Percentiles rank a stretch among this genome's conserved stretches.
phyloP scores from a whole-genome alignment of 2,329 filamentous ascomycete species.

The Calonectria pseudoturangicola region DNA sequence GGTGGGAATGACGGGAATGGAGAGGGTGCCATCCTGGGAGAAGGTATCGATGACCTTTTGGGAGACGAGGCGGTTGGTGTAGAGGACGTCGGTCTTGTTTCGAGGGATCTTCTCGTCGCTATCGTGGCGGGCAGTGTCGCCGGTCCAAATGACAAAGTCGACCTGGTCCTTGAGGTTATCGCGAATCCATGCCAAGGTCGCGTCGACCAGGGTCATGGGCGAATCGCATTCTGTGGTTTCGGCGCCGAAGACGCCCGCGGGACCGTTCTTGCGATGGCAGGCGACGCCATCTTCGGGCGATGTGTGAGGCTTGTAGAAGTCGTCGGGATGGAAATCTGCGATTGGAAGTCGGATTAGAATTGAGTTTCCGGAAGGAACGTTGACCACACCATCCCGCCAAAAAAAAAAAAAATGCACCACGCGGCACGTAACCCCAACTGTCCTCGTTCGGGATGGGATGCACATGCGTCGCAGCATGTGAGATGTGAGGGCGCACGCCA shows the following conservation, averaged over 20 bases:
- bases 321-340: slow-evolving; percentile 92
- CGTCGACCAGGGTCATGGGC: slow-evolving; percentile 86
- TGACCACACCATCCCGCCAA: slow-evolving; percentile 33
- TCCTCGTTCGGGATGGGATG: slow-evolving; percentile 25
- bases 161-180: slow-evolving; percentile 85
- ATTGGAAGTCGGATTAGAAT: slow-evolving; percentile 30
- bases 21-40: slow-evolving; percentile 73
- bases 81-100: slow-evolving; percentile 83
- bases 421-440: slow-evolving; percentile 38
- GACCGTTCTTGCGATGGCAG: slow-evolving; percentile 87
- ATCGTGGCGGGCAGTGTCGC: slow-evolving; percentile 92
- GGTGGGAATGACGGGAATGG: slow-evolving; percentile 89
- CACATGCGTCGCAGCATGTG: slow-evolving; percentile 21
- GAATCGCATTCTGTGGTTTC: slow-evolving; percentile 93
- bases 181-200: slow-evolving; percentile 92
- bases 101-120: slow-evolving; percentile 89
- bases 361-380: slow-evolving; percentile 40
- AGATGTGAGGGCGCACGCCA: slow-evolving; percentile 11
- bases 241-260: slow-evolving; percentile 87
- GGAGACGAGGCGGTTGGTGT: slow-evolving; percentile 84
- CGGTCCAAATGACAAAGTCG: slow-evolving; percentile 95
- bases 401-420: neutral
- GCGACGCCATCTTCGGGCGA: slow-evolving; percentile 80
- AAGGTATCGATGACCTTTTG: slow-evolving; percentile 87
- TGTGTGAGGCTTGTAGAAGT: slow-evolving; percentile 87